Evolutionary conservation across 768 basidiomycete genomes (phyloP).

Genomic region (Pholiota microspora): DNA sequence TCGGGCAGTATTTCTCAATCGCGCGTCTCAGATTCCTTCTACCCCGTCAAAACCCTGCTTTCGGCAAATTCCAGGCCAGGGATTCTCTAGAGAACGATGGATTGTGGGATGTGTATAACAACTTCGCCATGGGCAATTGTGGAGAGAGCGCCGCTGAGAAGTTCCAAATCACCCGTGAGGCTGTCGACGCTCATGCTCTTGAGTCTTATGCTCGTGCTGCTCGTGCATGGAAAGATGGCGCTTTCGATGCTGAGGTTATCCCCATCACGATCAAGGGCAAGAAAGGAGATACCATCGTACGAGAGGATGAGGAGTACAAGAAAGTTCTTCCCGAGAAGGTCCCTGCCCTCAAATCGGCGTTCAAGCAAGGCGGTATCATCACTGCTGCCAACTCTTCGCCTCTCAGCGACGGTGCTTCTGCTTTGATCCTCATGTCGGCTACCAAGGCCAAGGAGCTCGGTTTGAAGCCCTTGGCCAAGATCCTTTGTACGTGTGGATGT

Average conservation of each 20-base stretch:
- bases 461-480: constrained; percentile 88
- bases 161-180: constrained; percentile 79
- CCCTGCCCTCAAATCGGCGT: constrained; percentile 82
- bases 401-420: constrained; percentile 95
- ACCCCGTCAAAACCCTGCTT: constrained; percentile 76
- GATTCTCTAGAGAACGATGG: constrained; percentile 93
- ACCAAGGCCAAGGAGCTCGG: constrained; percentile 91
- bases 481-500: constrained; percentile 69
- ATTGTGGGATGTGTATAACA: constrained; percentile 96
- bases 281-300: constrained; percentile 87
- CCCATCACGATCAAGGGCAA: constrained; percentile 90
- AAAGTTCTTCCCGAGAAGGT: constrained; percentile 94
- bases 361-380: constrained; percentile 86
- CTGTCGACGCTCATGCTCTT: constrained; percentile 88
- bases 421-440: constrained; percentile 91
- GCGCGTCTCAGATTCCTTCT: constrained; percentile 63
- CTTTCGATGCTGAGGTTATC: constrained; percentile 84
- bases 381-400: constrained; percentile 97
- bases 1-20: neutral
- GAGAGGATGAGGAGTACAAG: constrained; percentile 98
- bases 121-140: constrained; percentile 98
- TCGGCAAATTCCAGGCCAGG: constrained; percentile 84
- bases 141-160: constrained; percentile 85
- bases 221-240: constrained; percentile 84
- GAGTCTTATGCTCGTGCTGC: constrained; percentile 95